Base-by-base conservation (phyloP, 139 green algal genomes). In the Asterochloris erici region DNA sequence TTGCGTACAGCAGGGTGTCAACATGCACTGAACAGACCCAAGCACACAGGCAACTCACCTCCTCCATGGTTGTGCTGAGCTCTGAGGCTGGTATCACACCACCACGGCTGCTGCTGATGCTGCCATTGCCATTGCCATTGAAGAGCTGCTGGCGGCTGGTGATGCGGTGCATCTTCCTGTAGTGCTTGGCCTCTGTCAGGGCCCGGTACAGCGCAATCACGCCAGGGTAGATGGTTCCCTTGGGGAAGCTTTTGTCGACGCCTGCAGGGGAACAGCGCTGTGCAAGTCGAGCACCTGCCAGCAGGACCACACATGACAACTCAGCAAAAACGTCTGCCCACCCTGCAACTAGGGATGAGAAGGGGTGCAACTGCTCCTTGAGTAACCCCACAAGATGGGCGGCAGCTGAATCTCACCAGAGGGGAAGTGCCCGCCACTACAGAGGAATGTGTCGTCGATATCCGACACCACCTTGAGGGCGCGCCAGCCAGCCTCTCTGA, bases 391-490 rank as follows among this genome's bases (percentile, higher is more conserved):
- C 38, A 10, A 54, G 6, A 63, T 14, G 1, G 15, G 11, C 19
- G 11, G 60, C 54, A 63, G n/a, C n/a, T 21, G 26, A 29, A 14
- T 13, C 76, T 68, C 12, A 75, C 78, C 78, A 68, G 80, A 77
- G 0, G 89, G 89, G 60, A 88, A 93, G 73, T 78, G 76, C 0
- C 82, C 88, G 6, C 89, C 89, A 21, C 85, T 90, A 76, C 82
- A 84, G 63, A 92, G 86, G n/a, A 93, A 78, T 6, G 89, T 93
- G 84, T 93, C 89, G 74, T 93, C 89, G 17, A 93, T 84, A 24
- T 93, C 89, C 38, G 63, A 82, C 47, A 93, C 75, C 21, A 93
- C 81, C 84, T 93, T 92, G 64, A 92, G 87, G 26, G 78, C 78
- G 16, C 78, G 61, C 78, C 78, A 82, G 78, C 78, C 78, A 10